Conservation (phyloP, 768 basidiomycete species). For the Tephrocybe sp. region DNA sequence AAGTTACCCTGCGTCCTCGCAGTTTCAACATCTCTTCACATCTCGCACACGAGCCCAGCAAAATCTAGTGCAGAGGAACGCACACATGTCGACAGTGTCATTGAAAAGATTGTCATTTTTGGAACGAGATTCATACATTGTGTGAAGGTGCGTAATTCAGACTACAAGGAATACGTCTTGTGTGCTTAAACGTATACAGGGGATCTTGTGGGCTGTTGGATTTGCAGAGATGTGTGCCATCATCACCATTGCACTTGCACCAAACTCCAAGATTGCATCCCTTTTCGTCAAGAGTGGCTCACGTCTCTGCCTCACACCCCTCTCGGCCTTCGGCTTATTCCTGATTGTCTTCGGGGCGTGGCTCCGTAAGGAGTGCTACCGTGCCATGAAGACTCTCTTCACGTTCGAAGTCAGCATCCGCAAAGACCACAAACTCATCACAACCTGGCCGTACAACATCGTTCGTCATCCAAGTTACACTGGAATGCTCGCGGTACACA, state of each 20-base stretch:
- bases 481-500: slow-evolving; percentile 20
- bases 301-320: background rate
- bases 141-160: too few species aligned
- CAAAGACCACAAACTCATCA: slow-evolving; percentile 20
- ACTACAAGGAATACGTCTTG: too few species aligned
- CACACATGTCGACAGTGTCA: too few species aligned
- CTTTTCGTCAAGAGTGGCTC: background rate
- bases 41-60: too few species aligned
- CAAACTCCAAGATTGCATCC: background rate
- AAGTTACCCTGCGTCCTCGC: too few species aligned
- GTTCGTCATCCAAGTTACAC: slow-evolving; percentile 33
- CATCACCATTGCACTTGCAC: background rate
- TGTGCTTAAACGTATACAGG: too few species aligned
- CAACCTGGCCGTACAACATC: slow-evolving; percentile 28
- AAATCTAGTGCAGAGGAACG: too few species aligned
- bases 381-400: background rate
- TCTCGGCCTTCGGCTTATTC: background rate
- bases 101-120: too few species aligned
- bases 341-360: background rate
- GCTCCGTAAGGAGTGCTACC: background rate
- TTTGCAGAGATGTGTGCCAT: background rate
- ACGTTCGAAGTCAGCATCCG: slow-evolving; percentile 2
- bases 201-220: too few species aligned
- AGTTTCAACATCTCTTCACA: too few species aligned
- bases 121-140: too few species aligned